phyloP scores from a whole-genome alignment of 2,329 filamentous ascomycete genomes.

The Penicillium sp. region DNA sequence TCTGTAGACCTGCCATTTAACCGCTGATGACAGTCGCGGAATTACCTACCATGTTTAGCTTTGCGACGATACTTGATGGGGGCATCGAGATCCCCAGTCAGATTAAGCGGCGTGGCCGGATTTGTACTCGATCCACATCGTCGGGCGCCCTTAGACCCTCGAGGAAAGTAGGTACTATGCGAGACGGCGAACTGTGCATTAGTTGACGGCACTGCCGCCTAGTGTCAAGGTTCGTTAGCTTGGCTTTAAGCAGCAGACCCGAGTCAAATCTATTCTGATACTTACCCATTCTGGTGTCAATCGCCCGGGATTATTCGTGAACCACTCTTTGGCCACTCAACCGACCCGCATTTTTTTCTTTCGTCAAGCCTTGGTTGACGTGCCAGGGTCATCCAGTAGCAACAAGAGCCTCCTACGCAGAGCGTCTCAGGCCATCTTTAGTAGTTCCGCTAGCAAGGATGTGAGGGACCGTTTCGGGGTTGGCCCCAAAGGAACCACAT shows the following conservation, averaged over 20 bases:
- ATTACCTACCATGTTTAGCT: conserved; percentile 1
- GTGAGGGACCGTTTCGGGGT: conserved; percentile 1
- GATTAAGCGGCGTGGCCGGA: conserved; percentile 12
- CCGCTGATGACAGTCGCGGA: conserved; percentile 7
- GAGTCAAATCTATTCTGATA: conserved; percentile 20
- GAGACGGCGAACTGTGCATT: conserved; percentile 20
- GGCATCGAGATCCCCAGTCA: conserved; percentile 7
- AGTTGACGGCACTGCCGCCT: conserved; percentile 20
- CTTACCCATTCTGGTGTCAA: conserved; percentile 16
- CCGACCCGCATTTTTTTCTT: conserved; percentile 20
- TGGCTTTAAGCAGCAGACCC: conserved; percentile 19
- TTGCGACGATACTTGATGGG: conserved; percentile 9
- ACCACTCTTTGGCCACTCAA: conserved; percentile 22
- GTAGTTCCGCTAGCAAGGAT: conserved; percentile 11
- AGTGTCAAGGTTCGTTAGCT: conserved; percentile 23
- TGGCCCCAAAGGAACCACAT: conserved; percentile 7
- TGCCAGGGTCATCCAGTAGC: conserved; percentile 13
- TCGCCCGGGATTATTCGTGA: conserved; percentile 13
- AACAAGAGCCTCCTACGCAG: background rate
- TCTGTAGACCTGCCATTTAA: conserved; percentile 17
- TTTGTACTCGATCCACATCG: conserved; percentile 23
- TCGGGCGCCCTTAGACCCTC: conserved; percentile 26
- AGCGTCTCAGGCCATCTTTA: background rate
- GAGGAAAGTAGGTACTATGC: conserved; percentile 23
- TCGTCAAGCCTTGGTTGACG: conserved; percentile 13